Evolutionary conservation across 1,284 basidiomycete genomes (phyloP).

Genomic region (Paramarasmius palmivorus): DNA sequence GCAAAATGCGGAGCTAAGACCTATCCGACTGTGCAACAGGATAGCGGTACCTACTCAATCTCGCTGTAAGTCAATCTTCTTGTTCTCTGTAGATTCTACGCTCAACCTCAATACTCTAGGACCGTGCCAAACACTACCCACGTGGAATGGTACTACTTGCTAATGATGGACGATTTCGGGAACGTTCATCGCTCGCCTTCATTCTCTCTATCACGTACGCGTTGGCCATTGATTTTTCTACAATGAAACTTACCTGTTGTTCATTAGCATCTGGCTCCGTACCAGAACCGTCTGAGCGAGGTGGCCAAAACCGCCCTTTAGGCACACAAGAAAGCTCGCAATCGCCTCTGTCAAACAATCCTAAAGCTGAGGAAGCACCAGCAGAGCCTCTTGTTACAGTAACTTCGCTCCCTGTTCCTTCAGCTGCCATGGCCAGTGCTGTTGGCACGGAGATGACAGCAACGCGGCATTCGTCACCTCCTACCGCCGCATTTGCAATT

Average conservation of each 20-base stretch:
- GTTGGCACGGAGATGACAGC: slow-evolving; percentile 10
- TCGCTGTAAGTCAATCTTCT: slow-evolving; percentile 24
- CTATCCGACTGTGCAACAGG: slow-evolving; percentile 37
- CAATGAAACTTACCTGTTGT: background rate
- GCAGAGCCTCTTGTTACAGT: background rate
- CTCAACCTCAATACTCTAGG: slow-evolving; percentile 22
- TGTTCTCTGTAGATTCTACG: background rate
- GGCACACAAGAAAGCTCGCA: background rate
- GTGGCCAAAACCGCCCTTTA: background rate
- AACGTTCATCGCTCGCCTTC: slow-evolving; percentile 35
- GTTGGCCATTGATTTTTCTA: background rate
- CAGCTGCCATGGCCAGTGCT: slow-evolving; percentile 1
- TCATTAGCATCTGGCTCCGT: slow-evolving; percentile 7
- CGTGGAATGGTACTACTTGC: slow-evolving; percentile 31
- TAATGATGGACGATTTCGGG: slow-evolving; percentile 42
- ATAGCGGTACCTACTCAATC: slow-evolving; percentile 27
- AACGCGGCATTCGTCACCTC: slow-evolving; percentile 28
- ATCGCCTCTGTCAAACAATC: background rate
- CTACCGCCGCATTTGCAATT: slow-evolving; percentile 43
- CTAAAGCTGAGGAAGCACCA: background rate
- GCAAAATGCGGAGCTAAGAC: slow-evolving; percentile 36
- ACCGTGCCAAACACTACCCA: slow-evolving; percentile 32
- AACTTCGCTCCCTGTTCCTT: background rate
- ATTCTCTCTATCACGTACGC: slow-evolving; percentile 44
- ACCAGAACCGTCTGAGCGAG: background rate